Evolutionary conservation across 305 asterid genomes (phyloP).

Genomic region (Fraxinus dipetala): DNA sequence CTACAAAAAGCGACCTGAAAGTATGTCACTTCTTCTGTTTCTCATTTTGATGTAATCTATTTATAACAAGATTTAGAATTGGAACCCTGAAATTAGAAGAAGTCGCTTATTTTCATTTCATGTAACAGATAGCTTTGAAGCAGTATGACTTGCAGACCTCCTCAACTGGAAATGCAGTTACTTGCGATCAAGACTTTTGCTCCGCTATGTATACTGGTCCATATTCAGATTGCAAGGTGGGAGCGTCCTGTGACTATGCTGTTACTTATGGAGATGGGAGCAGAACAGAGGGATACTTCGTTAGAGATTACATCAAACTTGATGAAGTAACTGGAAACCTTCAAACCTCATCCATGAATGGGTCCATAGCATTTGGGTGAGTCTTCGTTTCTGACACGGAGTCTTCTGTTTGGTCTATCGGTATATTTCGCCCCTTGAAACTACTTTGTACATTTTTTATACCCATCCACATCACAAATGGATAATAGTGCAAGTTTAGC

Average conservation of each 20-base stretch:
- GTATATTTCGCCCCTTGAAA: neutral
- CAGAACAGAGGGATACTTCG: conserved; percentile 70
- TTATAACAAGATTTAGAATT: neutral
- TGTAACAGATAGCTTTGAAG: conserved; percentile 61
- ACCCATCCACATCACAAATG: neutral
- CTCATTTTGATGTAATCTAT: neutral
- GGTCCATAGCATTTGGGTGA: conserved; percentile 81
- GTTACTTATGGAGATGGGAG: conserved; percentile 85
- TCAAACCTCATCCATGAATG: conserved; percentile 57
- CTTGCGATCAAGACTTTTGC: conserved; percentile 82
- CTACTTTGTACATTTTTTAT: neutral
- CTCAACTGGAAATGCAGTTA: conserved; percentile 51
- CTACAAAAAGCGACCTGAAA: conserved; percentile 69
- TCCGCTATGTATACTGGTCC: conserved; percentile 42
- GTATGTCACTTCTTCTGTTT: conserved; percentile 37
- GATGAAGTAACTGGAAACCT: conserved; percentile 67
- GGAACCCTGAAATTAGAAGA: conserved; percentile 10
- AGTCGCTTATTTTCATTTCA: conserved; percentile 15
- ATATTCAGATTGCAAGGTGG: conserved; percentile 59
- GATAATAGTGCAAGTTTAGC: neutral
- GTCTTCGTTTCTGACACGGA: conserved; percentile 27
- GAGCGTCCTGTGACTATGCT: conserved; percentile 63
- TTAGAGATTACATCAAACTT: conserved; percentile 58
- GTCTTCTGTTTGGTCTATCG: conserved; percentile 9
- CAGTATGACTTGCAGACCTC: conserved; percentile 69